These are phyloP conservation scores for Hypomontagnella submonticulosa DNA, from an alignment of 495 filamentous ascomycete species.

Conservation along the genomic window DNA sequence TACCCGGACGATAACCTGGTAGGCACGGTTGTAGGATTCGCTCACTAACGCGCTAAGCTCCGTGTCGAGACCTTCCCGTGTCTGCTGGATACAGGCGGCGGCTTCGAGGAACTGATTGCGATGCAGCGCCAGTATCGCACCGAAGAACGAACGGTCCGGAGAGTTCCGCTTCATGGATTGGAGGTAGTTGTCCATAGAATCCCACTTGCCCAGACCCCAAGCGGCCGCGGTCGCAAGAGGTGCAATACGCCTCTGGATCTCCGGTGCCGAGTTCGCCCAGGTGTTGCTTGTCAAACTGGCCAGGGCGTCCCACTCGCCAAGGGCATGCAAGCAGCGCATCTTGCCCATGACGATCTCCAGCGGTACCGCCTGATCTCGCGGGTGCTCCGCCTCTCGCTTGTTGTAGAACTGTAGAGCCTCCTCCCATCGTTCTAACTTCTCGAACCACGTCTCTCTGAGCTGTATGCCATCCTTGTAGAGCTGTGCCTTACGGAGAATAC, in stretches of 20 bases:
- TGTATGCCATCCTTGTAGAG: conserved; percentile 91
- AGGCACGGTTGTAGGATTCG: conserved; percentile 96
- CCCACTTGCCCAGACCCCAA: conserved; percentile 98
- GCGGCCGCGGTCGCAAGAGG: conserved; percentile 93
- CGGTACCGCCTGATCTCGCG: conserved; percentile 67
- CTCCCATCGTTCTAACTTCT: conserved; percentile 98
- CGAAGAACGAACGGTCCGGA: conserved; percentile 96
- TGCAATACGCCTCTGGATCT: conserved; percentile 87
- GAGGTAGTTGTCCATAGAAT: conserved; percentile 96
- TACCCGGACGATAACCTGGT: conserved; percentile 93
- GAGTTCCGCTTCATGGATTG: conserved; percentile 92
- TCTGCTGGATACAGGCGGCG: conserved; percentile 83
- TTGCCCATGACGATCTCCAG: conserved; percentile 98
- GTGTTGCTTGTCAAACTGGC: conserved; percentile 89
- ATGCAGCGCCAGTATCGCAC: conserved; percentile 91
- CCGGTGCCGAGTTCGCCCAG: conserved; percentile 85
- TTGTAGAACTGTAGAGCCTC: conserved; percentile 94
- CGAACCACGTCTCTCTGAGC: conserved; percentile 96
- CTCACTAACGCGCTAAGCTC: conserved; percentile 94
- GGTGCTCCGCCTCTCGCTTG: conserved; percentile 75
- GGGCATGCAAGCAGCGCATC: conserved; percentile 97
- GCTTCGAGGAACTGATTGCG: conserved; percentile 95
- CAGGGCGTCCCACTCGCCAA: conserved; percentile 96
- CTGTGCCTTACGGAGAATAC: conserved; percentile 93
- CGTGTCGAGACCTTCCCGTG: conserved; percentile 91